Conservation (phyloP, 768 basidiomycete genomes). For the Strobilomyces confusus region DNA sequence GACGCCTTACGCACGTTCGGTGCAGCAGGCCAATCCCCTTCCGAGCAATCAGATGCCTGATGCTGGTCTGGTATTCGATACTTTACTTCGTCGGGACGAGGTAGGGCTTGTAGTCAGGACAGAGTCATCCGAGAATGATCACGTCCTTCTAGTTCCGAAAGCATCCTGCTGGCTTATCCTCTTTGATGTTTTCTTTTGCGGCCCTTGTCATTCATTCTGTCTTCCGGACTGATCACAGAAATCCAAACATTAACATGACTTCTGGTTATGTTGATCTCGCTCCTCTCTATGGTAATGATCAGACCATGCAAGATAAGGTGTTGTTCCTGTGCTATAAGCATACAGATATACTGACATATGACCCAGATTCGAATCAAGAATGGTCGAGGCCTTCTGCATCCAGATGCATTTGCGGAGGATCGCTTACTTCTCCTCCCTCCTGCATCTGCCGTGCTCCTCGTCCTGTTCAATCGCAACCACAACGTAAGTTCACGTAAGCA, state of each 20-base stretch:
- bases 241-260: constrained; percentile 74
- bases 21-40: constrained; percentile 63
- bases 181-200: constrained; percentile 79
- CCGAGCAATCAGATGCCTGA: constrained; percentile 72
- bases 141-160: constrained; percentile 51
- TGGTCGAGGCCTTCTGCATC: constrained; percentile 63
- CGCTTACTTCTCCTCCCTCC: constrained; percentile 77
- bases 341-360: not conserved
- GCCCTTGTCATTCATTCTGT: constrained; percentile 83
- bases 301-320: constrained; percentile 54
- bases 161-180: constrained; percentile 78
- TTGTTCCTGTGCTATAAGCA: constrained; percentile 19
- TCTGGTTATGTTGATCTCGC: constrained; percentile 84
- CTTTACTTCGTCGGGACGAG: constrained; percentile 67
- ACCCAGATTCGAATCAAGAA: constrained; percentile 38
- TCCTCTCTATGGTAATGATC: constrained; percentile 76
- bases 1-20: constrained; percentile 78
- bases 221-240: constrained; percentile 74
- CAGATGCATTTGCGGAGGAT: constrained; percentile 78
- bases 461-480: constrained; percentile 90
- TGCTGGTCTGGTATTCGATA: constrained; percentile 76
- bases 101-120: constrained; percentile 35
- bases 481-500: constrained; percentile 48
- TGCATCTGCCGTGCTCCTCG: constrained; percentile 64
- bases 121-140: not conserved